Conservation (phyloP, 768 basidiomycete species). For the Pleurotus ostreatus region DNA sequence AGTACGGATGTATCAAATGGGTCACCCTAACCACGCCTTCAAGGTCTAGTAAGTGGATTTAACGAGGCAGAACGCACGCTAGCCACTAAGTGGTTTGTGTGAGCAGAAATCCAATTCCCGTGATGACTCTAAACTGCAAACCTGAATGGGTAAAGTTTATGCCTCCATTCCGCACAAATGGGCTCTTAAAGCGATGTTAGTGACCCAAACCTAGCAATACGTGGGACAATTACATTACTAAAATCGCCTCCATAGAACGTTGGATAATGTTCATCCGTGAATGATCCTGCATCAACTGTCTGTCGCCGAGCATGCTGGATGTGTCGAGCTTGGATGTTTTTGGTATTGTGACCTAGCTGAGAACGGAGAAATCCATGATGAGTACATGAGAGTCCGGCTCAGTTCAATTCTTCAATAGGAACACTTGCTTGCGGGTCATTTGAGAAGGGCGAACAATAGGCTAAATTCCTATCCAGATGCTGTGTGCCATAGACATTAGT, state of each 20-base stretch:
- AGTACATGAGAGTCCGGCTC: not conserved
- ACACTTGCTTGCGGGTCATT: slow-evolving; percentile 26
- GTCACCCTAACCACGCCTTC: slow-evolving; percentile 35
- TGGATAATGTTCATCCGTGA: slow-evolving; percentile 46
- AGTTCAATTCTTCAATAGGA: not conserved
- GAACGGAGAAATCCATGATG: not conserved
- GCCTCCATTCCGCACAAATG: slow-evolving; percentile 46
- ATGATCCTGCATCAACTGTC: slow-evolving; percentile 28
- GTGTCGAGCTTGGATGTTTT: slow-evolving; percentile 31
- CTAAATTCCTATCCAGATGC: slow-evolving; percentile 35
- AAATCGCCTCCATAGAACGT: slow-evolving; percentile 47
- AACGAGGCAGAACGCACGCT: slow-evolving; percentile 31
- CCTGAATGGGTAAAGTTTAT: slow-evolving; percentile 46
- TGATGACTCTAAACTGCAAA: slow-evolving; percentile 12
- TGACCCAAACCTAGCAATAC: not conserved
- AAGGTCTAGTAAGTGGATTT: not conserved
- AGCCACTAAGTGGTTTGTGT: slow-evolving; percentile 28
- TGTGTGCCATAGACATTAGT: slow-evolving; percentile 14
- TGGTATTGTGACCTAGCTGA: slow-evolving; percentile 37
- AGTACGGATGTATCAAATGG: slow-evolving; percentile 50
- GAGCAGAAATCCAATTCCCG: too few relatives aligned
- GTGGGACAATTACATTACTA: slow-evolving; percentile 32
- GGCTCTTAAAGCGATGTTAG: slow-evolving; percentile 24
- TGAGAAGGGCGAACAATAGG: slow-evolving; percentile 35
- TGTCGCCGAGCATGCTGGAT: slow-evolving; percentile 31